phyloP scores from a whole-genome alignment of 306 rosid genomes.

The Ceratonia siliqua region DNA sequence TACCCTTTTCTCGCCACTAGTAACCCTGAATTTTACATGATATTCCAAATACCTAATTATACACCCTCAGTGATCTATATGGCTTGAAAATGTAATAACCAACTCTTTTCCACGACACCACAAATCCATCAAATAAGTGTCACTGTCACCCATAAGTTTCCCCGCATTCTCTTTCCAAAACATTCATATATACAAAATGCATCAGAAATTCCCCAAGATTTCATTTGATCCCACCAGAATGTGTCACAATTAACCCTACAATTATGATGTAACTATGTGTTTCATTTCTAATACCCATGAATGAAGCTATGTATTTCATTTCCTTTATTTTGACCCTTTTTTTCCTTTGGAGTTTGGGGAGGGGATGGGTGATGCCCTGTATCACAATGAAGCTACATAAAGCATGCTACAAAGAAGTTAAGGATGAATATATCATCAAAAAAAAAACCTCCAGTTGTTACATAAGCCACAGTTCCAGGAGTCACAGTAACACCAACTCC shows the following conservation, averaged over 20 bases:
- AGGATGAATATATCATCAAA: neutral
- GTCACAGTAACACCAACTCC: conserved; percentile 61
- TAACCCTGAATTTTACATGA: neutral
- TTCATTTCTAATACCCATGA: neutral
- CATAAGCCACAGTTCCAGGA: conserved; percentile 80
- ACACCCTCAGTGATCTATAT: neutral
- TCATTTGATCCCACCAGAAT: neutral
- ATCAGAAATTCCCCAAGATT: neutral
- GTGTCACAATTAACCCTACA: neutral
- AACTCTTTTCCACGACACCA: neutral
- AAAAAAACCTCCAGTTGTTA: conserved; percentile 80
- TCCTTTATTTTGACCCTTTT: neutral
- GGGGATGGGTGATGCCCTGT: neutral
- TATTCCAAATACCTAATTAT: neutral
- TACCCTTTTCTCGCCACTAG: neutral
- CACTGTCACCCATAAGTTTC: neutral
- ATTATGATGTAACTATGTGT: neutral
- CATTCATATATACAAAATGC: neutral
- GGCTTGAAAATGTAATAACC: neutral
- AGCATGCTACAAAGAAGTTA: neutral
- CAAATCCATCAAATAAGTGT: neutral
- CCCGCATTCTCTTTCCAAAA: neutral
- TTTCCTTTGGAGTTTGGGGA: neutral
- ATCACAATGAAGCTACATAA: neutral
- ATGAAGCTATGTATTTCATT: neutral